Evolutionary conservation across 805 yeast species (phyloP).

Genomic region (Tetrapisispora nanseiensis): DNA sequence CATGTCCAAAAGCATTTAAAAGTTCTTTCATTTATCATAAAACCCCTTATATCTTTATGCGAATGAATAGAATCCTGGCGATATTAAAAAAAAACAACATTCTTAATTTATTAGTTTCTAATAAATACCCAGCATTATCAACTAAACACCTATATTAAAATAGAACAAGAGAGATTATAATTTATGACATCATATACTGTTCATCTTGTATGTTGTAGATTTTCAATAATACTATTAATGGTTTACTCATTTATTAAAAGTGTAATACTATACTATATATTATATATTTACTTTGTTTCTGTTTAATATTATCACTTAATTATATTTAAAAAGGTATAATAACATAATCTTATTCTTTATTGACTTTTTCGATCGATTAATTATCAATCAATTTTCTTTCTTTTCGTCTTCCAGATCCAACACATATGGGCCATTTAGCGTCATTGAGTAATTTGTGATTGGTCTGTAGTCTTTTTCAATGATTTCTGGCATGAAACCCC

Average conservation of each 20-base stretch:
- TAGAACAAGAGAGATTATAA: no score
- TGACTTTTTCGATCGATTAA: no score
- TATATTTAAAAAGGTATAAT: no score
- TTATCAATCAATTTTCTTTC: no score
- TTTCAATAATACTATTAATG: no score
- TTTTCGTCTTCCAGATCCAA: not conserved
- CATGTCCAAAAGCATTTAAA: constrained; percentile 63
- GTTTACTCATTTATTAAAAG: no score
- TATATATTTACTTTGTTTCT: not conserved
- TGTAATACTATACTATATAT: no score
- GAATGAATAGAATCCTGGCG: not conserved
- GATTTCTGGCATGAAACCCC: constrained; percentile 46
- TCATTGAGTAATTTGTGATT: constrained; percentile 20
- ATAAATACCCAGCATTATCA: not conserved
- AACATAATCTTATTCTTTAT: no score
- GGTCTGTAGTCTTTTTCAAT: constrained; percentile 12
- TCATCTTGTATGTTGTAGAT: no score
- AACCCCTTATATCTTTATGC: no score
- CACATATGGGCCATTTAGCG: constrained; percentile 12
- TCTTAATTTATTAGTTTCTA: not conserved
- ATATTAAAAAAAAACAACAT: no score
- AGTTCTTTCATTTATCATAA: not conserved
- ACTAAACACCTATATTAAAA: not conserved
- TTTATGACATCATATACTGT: no score
- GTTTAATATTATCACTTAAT: not conserved